Conservation (phyloP, 352 stramenopile genomes). For the Pythium apleroticum region DNA sequence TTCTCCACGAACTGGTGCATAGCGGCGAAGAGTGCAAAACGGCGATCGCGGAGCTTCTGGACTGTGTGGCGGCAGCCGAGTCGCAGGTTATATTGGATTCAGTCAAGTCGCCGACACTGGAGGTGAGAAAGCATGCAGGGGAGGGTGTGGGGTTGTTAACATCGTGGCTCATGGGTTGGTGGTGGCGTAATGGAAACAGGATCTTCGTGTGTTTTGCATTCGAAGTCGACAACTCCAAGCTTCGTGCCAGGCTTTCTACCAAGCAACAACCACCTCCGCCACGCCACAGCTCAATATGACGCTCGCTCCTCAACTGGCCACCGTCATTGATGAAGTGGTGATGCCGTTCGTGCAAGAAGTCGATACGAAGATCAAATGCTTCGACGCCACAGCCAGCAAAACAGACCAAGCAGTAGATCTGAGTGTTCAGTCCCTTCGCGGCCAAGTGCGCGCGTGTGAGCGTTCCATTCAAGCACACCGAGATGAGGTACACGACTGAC, state of each 20-base stretch:
- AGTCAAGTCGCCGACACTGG: background rate
- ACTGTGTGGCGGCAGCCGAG: conserved; percentile 4
- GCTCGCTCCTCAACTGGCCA: background rate
- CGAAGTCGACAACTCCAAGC: background rate
- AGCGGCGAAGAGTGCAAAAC: background rate
- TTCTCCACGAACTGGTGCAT: background rate
- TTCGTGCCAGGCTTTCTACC: background rate
- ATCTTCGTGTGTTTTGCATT: conserved; percentile 8
- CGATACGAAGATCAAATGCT: background rate
- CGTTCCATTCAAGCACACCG: background rate
- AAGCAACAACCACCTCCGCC: too few relatives aligned
- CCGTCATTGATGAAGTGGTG: background rate
- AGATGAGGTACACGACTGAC: background rate
- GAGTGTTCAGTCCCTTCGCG: background rate
- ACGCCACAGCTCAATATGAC: background rate
- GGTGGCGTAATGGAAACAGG: conserved; percentile 8
- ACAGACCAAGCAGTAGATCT: background rate
- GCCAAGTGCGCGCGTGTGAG: background rate
- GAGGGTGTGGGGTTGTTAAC: too few relatives aligned
- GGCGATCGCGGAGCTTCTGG: conserved; percentile 1
- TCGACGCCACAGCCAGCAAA: background rate
- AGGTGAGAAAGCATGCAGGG: background rate
- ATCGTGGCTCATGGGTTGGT: background rate
- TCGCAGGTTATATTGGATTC: background rate
- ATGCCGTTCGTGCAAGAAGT: background rate